Base-by-base conservation (phyloP, 2,329 filamentous ascomycete genomes). In the Verticillium isaacii region DNA sequence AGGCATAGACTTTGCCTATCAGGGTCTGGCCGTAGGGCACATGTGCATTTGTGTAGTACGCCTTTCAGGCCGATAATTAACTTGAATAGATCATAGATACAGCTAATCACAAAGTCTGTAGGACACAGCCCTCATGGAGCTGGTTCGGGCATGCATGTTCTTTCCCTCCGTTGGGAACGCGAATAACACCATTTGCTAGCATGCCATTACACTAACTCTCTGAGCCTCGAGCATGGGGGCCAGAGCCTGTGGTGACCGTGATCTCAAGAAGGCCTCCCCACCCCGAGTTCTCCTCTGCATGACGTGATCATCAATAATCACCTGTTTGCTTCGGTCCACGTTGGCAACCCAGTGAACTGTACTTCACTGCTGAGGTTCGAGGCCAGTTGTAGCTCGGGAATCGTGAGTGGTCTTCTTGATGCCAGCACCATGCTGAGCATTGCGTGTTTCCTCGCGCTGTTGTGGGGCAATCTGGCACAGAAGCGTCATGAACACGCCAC, bases 261-360 rank as follows among this genome's bases (percentile, higher is more conserved):
- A 62, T 58, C 25, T 62, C 61, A 1, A 62, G 50, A 17, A 62
- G 54, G 15, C 61, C 61, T 12, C 61, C 61, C 25, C 32, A 25
- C 58, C 57, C 23, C 50, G 41, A 32, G 60, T 60, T 29, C 61
- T 41, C 11, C 58, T 50, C 32, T 56, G 15, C 61, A 60, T 60
- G 23, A 60, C 58, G 12, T 36, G 45, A 19, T 60, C 34, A 19
- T 60, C 29, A 14, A 29, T 34, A 6, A 62, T 39, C 29, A 12
- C 25, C 41, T 29, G 34, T 6, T 8, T 52, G 25, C 11, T 34
- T 32, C 39, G 23, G 15, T 29, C 17, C 41, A 41, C n/a, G 19
- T 19, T 45, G 50, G 34, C 39, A 17, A 45, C 15, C 5, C 3
- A 14, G 2, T 45, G 3, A 45, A 17, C 14, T 17, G 15, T 8